Conservation (phyloP, 1,139 yeast species). For the Taphrina deformans region DNA sequence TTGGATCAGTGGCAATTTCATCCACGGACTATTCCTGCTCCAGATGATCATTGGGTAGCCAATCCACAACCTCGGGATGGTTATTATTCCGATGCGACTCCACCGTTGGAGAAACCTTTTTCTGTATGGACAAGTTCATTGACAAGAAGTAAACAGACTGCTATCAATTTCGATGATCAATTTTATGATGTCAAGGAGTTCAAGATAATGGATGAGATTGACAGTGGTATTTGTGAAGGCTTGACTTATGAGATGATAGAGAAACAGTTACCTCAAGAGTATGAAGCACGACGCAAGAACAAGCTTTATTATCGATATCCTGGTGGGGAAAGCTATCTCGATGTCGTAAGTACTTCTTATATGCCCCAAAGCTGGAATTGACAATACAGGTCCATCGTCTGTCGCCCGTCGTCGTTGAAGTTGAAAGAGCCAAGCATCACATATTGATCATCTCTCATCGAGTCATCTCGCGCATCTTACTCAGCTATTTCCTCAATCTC, state of each 20-base stretch:
- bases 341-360: constrained; percentile 51
- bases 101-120: constrained; percentile 63
- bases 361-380: constrained; percentile 61
- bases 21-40: constrained; percentile 33
- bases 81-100: constrained; percentile 42
- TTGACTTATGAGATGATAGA: constrained; percentile 85
- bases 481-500: constrained; percentile 85
- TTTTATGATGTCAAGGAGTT: constrained; percentile 76
- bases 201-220: constrained; percentile 90
- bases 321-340: constrained; percentile 87
- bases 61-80: constrained; percentile 27
- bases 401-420: constrained; percentile 85
- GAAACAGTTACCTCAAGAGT: constrained; percentile 69
- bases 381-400: constrained; percentile 75
- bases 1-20: constrained; percentile 51
- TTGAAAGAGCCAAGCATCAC: constrained; percentile 89
- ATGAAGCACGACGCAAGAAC: constrained; percentile 72
- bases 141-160: constrained; percentile 73
- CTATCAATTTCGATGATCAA: constrained; percentile 65
- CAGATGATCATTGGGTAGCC: constrained; percentile 34
- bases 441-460: constrained; percentile 81
- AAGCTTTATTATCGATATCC: constrained; percentile 70
- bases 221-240: constrained; percentile 91
- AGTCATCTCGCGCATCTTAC: constrained; percentile 80
- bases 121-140: constrained; percentile 95